These are phyloP conservation scores for Cucumis cinereus DNA, from an alignment of 306 rosid genomes.

Conservation along the genomic window DNA sequence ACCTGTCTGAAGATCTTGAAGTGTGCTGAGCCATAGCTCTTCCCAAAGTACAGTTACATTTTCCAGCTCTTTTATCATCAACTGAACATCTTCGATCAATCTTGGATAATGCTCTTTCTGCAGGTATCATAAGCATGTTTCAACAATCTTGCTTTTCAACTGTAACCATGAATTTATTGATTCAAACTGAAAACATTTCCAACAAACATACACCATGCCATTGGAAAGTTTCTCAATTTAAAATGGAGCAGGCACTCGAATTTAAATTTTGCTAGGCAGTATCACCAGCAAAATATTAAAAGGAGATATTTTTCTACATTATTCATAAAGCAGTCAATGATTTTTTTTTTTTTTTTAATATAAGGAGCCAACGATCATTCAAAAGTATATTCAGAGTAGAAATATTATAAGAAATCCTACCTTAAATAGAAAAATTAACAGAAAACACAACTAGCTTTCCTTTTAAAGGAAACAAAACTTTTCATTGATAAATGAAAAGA, in stretches of 20 bases:
- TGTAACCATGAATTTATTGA: constrained; percentile 10
- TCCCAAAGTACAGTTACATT: constrained; percentile 98
- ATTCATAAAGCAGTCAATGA: background rate
- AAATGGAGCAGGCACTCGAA: background rate
- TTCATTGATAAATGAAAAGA: too few relatives aligned
- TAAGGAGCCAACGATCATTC: background rate
- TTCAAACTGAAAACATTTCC: constrained; percentile 7
- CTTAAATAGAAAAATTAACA: background rate
- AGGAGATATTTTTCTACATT: background rate
- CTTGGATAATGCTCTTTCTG: constrained; percentile 80
- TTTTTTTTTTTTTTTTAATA: background rate
- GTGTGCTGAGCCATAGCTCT: constrained; percentile 97
- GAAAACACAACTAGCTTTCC: background rate
- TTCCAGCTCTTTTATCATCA: constrained; percentile 91
- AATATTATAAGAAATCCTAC: background rate
- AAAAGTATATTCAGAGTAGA: background rate
- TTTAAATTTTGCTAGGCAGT: background rate
- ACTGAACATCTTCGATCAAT: constrained; percentile 82
- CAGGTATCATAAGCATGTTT: constrained; percentile 23
- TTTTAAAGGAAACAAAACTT: too few relatives aligned
- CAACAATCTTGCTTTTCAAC: constrained; percentile 12
- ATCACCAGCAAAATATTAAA: background rate
- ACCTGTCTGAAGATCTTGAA: constrained; percentile 98
- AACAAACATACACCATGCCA: background rate
- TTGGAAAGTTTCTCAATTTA: background rate